Evolutionary conservation across 208 protist genomes (phyloP), one percentile per base, ranked within the genome.

Genomic region (Crithidia bombi): DNA sequence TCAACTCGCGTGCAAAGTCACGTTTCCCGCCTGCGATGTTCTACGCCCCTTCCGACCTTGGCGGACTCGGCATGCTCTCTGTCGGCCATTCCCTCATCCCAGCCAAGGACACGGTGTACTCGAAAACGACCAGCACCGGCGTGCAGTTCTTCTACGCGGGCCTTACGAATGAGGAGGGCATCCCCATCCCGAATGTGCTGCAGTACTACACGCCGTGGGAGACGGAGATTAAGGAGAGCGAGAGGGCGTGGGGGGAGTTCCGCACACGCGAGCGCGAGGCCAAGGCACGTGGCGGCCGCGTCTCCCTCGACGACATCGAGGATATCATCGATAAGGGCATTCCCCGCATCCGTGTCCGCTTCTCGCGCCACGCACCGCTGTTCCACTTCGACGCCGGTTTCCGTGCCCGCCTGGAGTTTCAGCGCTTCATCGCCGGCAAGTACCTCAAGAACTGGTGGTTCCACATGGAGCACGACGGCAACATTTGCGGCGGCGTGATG

Each of bases 401-500:
- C 98, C 89, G 99, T 56, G 85, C 98, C 21, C 90, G 99, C 35
- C 97, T 97, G 49, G 97, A 99, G 62, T 99, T 99, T 82, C 99
- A 99, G 81, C 84, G 98, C 69, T 99, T 99, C 87, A 94, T 99
- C 78, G 81, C 99, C 10, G 85, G 99, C 30, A 98, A 98, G 72
- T 92, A 96, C 59, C 98, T 99, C 70, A 98, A 99, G 65, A 99
- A 99, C 85, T 99, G 98, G 98, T 99, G 99, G 99, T 99, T 99
- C 54, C 98, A 99, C 91, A 90, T 95, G 71, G 87, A 98, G 61
- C 98, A 99, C 78, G 99, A 99, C 86, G 99, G 99, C 75, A 99
- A 99, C 83, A 94, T 99, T 54, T 94, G 86, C 78, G 99, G 98
- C 91, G 99, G 99, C 76, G 91, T 96, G 63, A 90, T 99, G 25